Percentiles rank a stretch among this genome's conserved stretches.
phyloP scores from a whole-genome alignment of 805 yeast genomes.

The Ogataea polymorpha region DNA sequence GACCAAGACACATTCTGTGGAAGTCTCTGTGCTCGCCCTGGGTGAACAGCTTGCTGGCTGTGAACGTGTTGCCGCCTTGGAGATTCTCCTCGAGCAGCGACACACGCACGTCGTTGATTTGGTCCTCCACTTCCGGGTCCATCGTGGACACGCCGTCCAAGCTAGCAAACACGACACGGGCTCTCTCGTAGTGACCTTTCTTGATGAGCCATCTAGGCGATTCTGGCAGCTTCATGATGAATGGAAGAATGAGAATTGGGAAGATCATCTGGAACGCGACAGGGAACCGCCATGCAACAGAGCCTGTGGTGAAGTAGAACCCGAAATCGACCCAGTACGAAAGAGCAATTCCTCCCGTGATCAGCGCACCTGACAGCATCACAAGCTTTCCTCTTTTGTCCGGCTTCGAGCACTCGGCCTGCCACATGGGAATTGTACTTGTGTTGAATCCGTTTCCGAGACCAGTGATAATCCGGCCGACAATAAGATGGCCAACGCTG shows the following conservation, averaged over 20 bases:
- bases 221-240: conserved; percentile 34
- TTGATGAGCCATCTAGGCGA: conserved; percentile 44
- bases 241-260: conserved; percentile 19
- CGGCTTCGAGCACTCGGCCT: conserved; percentile 35
- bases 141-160: conserved; percentile 33
- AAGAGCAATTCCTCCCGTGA: conserved; percentile 29
- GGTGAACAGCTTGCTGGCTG: conserved; percentile 30
- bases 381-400: conserved; percentile 30
- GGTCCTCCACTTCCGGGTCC: conserved; percentile 12
- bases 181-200: conserved; percentile 41
- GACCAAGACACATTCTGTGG: conserved; percentile 45
- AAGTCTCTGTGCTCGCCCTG: conserved; percentile 45
- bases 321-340: conserved; percentile 40
- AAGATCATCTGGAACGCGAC: conserved; percentile 34
- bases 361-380: conserved; percentile 31
- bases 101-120: conserved; percentile 19
- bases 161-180: conserved; percentile 40
- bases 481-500: conserved; percentile 28
- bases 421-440: conserved; percentile 36
- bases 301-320: conserved; percentile 31
- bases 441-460: conserved; percentile 37
- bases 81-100: conserved; percentile 22
- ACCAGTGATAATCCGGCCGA: conserved; percentile 34
- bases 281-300: conserved; percentile 35
- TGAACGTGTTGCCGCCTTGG: conserved; percentile 25